Evolutionary conservation across 2,329 filamentous ascomycete genomes (phyloP), one percentile per base, ranked within the genome.

Genomic region (Stachybotrys chartarum): DNA sequence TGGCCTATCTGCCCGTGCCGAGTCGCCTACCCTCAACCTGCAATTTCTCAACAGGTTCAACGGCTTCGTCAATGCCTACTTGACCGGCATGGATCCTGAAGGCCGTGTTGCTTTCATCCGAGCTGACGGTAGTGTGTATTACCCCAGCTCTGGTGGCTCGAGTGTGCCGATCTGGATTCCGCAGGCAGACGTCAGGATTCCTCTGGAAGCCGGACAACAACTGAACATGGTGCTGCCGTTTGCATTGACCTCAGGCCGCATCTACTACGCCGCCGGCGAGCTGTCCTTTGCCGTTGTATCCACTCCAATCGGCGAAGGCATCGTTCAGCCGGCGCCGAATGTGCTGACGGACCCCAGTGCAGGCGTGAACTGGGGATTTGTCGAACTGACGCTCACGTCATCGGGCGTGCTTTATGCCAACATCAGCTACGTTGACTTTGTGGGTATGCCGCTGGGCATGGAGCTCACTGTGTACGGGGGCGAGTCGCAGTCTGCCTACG

Each of bases 351-450:
- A 80, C 54, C 73, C 76, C 3, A 77, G 71, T 30, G 66, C 72
- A 0, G 68, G 63, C 2, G 61, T 76, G 44, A 74, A 74, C 61
- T 80, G 77, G 76, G 77, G 76, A 1, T 80, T 80, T 53, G 69
- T 78, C 30, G 78, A 81, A 59, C 65, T 80, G 30, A 77, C 76
- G 1, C 74, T 73, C 60, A 75, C 67, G n/a, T 50, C 60, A 0
- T 60, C 68, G 1, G 69, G 70, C 0, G 63, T 67, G 7, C 62
- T 80, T 18, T 79, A 68, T 47, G 75, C 76, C 58, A 79, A 80
- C 62, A 72, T 81, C 54, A 76, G 72, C 50, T 79, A 76, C 55
- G 78, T 81, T 31, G 78, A 81, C 61, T 80, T 78, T 57, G 72
- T 79, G 18, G 70, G 78, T 3, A 68, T 82, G 14, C 68, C 75